phyloP scores from a whole-genome alignment of 129 eudicot genomes.

The Cynara cardunculus region DNA sequence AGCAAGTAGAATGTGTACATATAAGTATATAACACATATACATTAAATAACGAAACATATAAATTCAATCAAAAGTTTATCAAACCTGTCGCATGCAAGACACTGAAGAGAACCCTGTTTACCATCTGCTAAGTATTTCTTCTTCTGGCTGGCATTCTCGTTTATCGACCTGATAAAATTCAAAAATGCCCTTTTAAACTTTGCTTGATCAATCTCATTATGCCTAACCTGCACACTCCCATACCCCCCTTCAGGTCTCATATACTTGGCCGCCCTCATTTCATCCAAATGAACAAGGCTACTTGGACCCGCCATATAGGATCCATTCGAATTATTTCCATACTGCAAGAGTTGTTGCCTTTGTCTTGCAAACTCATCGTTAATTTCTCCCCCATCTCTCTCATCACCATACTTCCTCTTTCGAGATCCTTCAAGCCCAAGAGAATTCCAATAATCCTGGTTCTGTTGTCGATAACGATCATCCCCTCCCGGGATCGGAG shows the following conservation, averaged over 20 bases:
- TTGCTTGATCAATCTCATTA: conserved; percentile 48
- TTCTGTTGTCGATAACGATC: conserved; percentile 35
- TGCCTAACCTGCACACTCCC: conserved; percentile 15
- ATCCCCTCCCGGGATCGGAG: conserved; percentile 34
- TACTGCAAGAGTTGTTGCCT: conserved; percentile 82
- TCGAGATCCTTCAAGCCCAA: conserved; percentile 30
- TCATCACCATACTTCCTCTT: conserved; percentile 73
- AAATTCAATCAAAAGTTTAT: not conserved
- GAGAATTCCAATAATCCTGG: conserved; percentile 39
- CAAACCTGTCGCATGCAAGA: conserved; percentile 73
- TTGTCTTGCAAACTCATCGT: conserved; percentile 70
- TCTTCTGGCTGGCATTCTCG: conserved; percentile 54
- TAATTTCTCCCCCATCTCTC: conserved; percentile 29
- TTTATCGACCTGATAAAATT: conserved; percentile 46
- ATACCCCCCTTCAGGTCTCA: conserved; percentile 34
- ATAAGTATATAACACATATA: not conserved
- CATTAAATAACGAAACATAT: not conserved
- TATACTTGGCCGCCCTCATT: conserved; percentile 38
- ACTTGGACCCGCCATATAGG: conserved; percentile 41
- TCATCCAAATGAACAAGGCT: conserved; percentile 31
- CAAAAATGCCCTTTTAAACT: conserved; percentile 54
- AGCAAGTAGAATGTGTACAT: not conserved
- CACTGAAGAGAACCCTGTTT: conserved; percentile 67
- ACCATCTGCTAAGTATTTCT: conserved; percentile 66
- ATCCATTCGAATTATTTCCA: conserved; percentile 43